A percentile compares a stretch with the other conserved stretches of the same genome.
phyloP scores from a whole-genome alignment of 495 filamentous ascomycete species.

The Aspergillus sparsus region DNA sequence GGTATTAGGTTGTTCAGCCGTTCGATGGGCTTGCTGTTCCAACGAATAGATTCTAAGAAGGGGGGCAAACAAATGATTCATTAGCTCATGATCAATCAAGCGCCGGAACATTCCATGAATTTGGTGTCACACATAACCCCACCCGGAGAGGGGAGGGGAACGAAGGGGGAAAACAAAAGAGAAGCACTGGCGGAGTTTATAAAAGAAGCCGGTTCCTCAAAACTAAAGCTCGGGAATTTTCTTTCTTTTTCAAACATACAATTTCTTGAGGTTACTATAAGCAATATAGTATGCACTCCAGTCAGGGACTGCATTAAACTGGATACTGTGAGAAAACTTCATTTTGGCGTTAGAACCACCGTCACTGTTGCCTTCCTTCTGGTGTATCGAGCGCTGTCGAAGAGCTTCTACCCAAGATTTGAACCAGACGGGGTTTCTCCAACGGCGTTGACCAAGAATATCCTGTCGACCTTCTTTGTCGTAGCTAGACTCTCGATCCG shows the following conservation, averaged over 20 bases:
- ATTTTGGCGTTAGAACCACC: constrained; percentile 66
- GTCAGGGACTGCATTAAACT: constrained; percentile 99
- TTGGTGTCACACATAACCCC: background rate
- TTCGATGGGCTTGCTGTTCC: constrained; percentile 69
- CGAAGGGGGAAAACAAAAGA: background rate
- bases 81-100: constrained; percentile 30
- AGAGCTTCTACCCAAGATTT: constrained; percentile 46
- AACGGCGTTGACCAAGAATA: background rate
- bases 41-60: constrained; percentile 80
- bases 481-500: background rate
- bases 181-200: background rate
- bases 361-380: constrained; percentile 31
- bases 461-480: background rate
- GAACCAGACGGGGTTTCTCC: constrained; percentile 29
- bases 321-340: constrained; percentile 99
- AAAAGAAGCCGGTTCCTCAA: background rate
- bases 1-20: constrained; percentile 43
- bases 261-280: constrained; percentile 98
- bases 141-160: background rate
- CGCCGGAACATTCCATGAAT: background rate
- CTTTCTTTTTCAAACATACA: constrained; percentile 57
- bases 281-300: constrained; percentile 98
- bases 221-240: constrained; percentile 1
- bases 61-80: constrained; percentile 5
- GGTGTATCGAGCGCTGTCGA: constrained; percentile 26